Evolutionary conservation across 352 stramenopile species (phyloP), one percentile per base, ranked within the genome.

Genomic region (Phytopythium delawarense): DNA sequence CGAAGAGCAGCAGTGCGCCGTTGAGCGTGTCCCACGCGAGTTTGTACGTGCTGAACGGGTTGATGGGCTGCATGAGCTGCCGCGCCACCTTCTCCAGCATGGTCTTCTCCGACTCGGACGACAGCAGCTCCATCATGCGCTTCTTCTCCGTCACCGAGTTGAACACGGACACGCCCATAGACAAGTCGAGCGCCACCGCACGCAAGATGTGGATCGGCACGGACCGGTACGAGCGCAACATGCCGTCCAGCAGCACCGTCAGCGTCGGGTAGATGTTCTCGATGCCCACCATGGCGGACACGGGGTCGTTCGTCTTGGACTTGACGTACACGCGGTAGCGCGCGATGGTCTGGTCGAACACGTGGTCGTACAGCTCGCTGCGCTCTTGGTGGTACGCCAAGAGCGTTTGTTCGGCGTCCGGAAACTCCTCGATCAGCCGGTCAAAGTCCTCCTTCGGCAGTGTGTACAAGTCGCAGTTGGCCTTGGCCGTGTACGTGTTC

Each of bases 371-470:
- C 30, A 88, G 71, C 21, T 69, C 64, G 34, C 77, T 89, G 42
- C 81, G 74, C 32, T 87, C 77, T 2, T 81, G 49, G 39, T 94
- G 80, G 45, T 89, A 91, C 8, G 70, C 70, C 13, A 84, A 58
- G 28, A 94, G 44, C 13, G 79, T 79, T 20, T 73, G 65, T 45
- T 94, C 82, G 4, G 79, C 84, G 21, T 93, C 84, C 0, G 84
- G 82, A 39, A 88, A 92, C 62, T 92, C 82, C 52, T 93, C 81
- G n/a, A 94, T 78, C 1, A 94, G 67, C 9, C 73, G 64, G 55
- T 92, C 83, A 56, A 94, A 94, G 45, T 92, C 82, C 61, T 92
- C 84, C 70, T 92, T 91, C 0, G 83, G 78, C 1, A 94, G 59
- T 30, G 82, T 89, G 56, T 90, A 94, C 7, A 92, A 64, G 48